phyloP scores from a whole-genome alignment of 768 basidiomycete species.

The Lactifluus echinatus region DNA sequence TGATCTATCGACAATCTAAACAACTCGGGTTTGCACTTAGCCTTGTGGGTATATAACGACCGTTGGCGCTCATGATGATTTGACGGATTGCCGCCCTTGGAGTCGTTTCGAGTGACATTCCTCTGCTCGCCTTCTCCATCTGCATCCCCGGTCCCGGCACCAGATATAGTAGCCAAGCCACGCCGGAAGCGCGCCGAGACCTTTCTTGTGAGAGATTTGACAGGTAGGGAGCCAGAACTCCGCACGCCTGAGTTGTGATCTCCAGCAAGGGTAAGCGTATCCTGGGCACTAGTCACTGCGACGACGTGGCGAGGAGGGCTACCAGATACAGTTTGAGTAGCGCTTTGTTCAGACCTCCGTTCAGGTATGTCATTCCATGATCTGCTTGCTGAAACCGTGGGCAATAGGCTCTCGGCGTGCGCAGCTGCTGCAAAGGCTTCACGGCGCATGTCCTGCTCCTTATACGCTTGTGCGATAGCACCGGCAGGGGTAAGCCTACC shows the following conservation, averaged over 20 bases:
- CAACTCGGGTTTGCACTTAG: constrained; percentile 8
- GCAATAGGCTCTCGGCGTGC: neutral
- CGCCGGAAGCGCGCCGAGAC: constrained; percentile 14
- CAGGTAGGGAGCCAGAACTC: neutral
- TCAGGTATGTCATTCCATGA: neutral
- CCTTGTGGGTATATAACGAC: constrained; percentile 6
- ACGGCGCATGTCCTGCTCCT: constrained; percentile 18
- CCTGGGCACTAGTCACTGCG: constrained; percentile 5
- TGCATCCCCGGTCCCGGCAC: neutral
- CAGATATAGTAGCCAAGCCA: neutral
- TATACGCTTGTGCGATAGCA: constrained; percentile 19
- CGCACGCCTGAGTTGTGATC: neutral
- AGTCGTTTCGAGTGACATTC: neutral
- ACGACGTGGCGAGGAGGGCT: constrained; percentile 6
- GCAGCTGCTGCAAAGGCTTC: constrained; percentile 17
- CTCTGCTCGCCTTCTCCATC: neutral
- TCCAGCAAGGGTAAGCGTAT: neutral
- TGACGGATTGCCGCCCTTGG: neutral
- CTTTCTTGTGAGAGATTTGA: constrained; percentile 17
- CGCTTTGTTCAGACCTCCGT: neutral
- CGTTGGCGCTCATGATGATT: constrained; percentile 8
- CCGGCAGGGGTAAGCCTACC: constrained; percentile 20
- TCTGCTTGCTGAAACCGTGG: neutral
- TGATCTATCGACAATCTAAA: constrained; percentile 14
- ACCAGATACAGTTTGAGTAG: neutral